Evolutionary conservation across 163 green algal genomes (phyloP), one percentile per base, ranked within the genome.

Genomic region (Scenedesmus sp.): DNA sequence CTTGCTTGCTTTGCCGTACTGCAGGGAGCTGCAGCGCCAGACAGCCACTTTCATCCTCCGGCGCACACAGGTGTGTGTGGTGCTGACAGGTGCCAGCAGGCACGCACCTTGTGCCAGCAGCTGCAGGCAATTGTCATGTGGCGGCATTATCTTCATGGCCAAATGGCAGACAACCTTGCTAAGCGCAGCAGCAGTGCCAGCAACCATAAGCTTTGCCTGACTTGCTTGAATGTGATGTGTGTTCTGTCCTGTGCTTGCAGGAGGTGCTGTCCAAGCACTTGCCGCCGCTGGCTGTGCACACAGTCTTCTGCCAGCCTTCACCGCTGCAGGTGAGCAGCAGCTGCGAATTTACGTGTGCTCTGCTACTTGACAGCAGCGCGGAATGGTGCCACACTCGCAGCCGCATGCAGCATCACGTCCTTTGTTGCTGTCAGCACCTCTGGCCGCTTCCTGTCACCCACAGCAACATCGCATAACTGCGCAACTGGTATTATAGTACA

Each of bases 251-350:
- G 1, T 95, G 97, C 88, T 97, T 94, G 16, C 88, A 95, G 46
- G 95, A 95, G 64, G 91, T 98, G 26, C 97, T 98, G 77, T 91
- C 93, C 3, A 92, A 92, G 73, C 97, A 97, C 94, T 94, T 98
- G 87, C 97, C 97, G 8, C 94, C 95, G 1, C 95, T 97, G 46
- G 88, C 87, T 57, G 94, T 87, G 57, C 95, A 96, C 67, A 95
- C 97, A 5, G 93, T 98, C 2, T 99, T 99, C 92, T 98, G 96
- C 95, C 90, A 91, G 55, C 94, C 97, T 46, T 94, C 95, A 4
- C 46, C 90, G 9, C 82, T 94, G 83, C 96, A 98, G 94, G 92
- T 93, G 12, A 46, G 84, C 1, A 70, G 54, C 52, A 2, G 4
- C 13, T 13, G 82, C 18, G 54, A 4, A 82, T 20, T 67, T 12